These are phyloP conservation scores for Allium sativum DNA, from an alignment of 106 monocot species.

Conservation along the genomic window DNA sequence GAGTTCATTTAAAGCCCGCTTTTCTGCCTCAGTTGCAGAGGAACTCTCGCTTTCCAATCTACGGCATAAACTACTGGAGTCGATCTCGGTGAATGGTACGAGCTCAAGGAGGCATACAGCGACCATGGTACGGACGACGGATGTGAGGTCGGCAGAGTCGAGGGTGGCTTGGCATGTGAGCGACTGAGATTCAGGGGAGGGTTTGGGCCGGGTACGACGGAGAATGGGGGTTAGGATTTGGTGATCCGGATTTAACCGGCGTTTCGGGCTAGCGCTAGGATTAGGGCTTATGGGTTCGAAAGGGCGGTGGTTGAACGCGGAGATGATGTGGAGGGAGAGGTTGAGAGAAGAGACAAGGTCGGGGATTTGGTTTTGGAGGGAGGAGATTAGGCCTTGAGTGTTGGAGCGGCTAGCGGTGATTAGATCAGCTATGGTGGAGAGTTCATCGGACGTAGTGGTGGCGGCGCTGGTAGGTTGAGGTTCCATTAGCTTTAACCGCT, in stretches of 20 bases:
- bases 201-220: slow-evolving; percentile 1
- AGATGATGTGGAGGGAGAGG: slow-evolving; percentile 59
- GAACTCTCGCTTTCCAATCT: slow-evolving; percentile 59
- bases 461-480: slow-evolving; percentile 6
- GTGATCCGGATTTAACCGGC: background rate
- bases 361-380: slow-evolving; percentile 53
- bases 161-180: slow-evolving; percentile 9
- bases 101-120: slow-evolving; percentile 87
- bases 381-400: slow-evolving; percentile 49
- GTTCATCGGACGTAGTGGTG: slow-evolving; percentile 25
- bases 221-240: slow-evolving; percentile 1
- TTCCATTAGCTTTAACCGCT: too few species aligned
- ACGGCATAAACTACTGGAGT: slow-evolving; percentile 54
- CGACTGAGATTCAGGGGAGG: background rate
- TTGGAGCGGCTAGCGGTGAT: slow-evolving; percentile 34
- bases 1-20: slow-evolving; percentile 55
- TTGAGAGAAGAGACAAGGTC: slow-evolving; percentile 66
- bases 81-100: slow-evolving; percentile 71
- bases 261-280: slow-evolving; percentile 7
- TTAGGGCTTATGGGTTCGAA: slow-evolving; percentile 43
- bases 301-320: slow-evolving; percentile 73
- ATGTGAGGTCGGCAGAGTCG: slow-evolving; percentile 56
- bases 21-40: slow-evolving; percentile 45
- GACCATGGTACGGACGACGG: slow-evolving; percentile 78
- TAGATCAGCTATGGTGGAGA: slow-evolving; percentile 30